Percentiles rank a stretch among this genome's conserved stretches.
phyloP scores from a whole-genome alignment of 495 filamentous ascomycete genomes.

The Rhypophila decipiens region DNA sequence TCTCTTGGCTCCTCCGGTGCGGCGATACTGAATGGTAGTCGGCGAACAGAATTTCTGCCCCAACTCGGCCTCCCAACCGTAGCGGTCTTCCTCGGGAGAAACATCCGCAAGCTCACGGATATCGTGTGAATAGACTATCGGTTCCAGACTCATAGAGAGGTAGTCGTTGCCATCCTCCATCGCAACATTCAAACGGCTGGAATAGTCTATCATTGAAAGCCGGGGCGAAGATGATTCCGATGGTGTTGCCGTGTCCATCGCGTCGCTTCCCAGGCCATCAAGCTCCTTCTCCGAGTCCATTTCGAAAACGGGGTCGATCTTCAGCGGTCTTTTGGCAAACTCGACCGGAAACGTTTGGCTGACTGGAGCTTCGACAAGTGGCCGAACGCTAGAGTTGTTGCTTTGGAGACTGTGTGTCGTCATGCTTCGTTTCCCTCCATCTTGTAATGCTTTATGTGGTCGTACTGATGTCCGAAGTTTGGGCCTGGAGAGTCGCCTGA shows the following conservation, averaged over 20 bases:
- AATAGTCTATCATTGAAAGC: constrained; percentile 24
- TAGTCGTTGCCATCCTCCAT: constrained; percentile 9
- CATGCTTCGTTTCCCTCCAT: constrained; percentile 12
- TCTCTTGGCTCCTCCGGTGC: constrained; percentile 27
- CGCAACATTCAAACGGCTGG: constrained; percentile 25
- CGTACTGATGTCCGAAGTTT: constrained; percentile 25
- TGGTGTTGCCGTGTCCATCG: constrained; percentile 1
- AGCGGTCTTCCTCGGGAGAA: constrained; percentile 28
- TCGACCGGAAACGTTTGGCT: constrained; percentile 8
- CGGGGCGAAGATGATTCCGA: constrained; percentile 9
- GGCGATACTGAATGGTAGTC: constrained; percentile 15
- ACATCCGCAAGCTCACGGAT: no score
- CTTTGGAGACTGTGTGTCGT: constrained; percentile 13
- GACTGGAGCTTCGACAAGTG: constrained; percentile 14
- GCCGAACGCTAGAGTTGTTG: constrained; percentile 8
- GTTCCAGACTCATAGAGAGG: neutral
- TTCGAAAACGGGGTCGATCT: constrained; percentile 21
- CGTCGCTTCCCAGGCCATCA: constrained; percentile 19
- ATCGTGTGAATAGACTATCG: neutral
- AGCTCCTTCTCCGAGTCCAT: constrained; percentile 37
- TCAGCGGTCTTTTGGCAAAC: neutral
- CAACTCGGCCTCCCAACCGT: constrained; percentile 45
- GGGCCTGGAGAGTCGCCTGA: constrained; percentile 22
- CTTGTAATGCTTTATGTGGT: constrained; percentile 30
- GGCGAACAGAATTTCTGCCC: constrained; percentile 8